Evolutionary conservation across 179 eudicot genomes (phyloP).

Genomic region (Drosera spatulata): DNA sequence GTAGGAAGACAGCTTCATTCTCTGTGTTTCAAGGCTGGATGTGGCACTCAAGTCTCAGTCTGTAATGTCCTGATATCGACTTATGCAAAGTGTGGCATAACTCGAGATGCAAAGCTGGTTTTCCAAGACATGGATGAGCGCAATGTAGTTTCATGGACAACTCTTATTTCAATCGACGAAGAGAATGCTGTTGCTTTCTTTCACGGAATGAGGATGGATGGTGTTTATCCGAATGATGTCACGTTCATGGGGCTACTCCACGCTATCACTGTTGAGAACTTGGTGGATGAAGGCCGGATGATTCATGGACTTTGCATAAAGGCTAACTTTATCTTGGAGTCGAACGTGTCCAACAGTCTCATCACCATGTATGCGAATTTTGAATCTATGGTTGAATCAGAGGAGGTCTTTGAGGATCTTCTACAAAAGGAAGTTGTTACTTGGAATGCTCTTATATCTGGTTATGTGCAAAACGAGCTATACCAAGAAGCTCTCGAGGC

Average conservation of each 20-base stretch:
- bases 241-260: constrained; percentile 69
- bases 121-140: constrained; percentile 47
- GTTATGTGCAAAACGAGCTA: constrained; percentile 47
- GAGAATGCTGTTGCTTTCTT: constrained; percentile 50
- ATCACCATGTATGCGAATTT: constrained; percentile 83
- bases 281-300: constrained; percentile 50
- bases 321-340: constrained; percentile 39
- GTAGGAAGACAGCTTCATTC: constrained; percentile 57
- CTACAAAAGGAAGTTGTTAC: constrained; percentile 37
- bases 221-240: constrained; percentile 67
- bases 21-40: constrained; percentile 50
- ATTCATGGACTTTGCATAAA: constrained; percentile 64
- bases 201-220: constrained; percentile 57
- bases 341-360: constrained; percentile 62
- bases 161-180: constrained; percentile 61
- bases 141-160: constrained; percentile 86
- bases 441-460: constrained; percentile 86
- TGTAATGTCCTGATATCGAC: constrained; percentile 71
- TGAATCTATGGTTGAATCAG: constrained; percentile 39
- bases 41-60: constrained; percentile 30
- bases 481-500: constrained; percentile 57
- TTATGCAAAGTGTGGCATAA: constrained; percentile 58
- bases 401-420: constrained; percentile 55
- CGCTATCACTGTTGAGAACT: constrained; percentile 38
- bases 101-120: constrained; percentile 43